Evolutionary conservation across 1,284 basidiomycete species (phyloP), one percentile per base, ranked within the genome.

Genomic region (Rhodotorula sp.): DNA sequence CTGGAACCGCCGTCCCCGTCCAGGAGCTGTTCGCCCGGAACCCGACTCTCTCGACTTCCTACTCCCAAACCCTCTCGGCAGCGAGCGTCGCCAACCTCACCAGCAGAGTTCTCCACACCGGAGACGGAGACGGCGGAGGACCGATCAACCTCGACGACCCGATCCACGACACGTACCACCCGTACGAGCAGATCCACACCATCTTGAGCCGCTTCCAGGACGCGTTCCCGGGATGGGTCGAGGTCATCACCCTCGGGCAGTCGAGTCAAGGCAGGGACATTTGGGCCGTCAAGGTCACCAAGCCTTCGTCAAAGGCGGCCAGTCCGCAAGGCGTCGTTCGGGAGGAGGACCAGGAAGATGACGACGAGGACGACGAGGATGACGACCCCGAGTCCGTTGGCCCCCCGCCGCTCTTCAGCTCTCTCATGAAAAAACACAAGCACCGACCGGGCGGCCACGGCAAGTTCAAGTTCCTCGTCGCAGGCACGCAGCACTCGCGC

Each of bases 401-500:
- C 10, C 51, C 51, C 5, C n/a, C 29, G 47, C 34, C 47, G 31
- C 29, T 65, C 43, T 54, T 61, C 29, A 15, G 47, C 47, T 7
- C 49, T 1, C n/a, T 21, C 15, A 16, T 39, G 15, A 66, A 66
- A 52, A 59, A 60, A 15, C 62, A 64, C 65, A 71, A 66, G 62
- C 68, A 68, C 58, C 62, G 64, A 58, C 57, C 26, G 16, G 23
- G 39, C 12, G 23, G 39, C 12, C 48, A 56, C 31, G 58, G 62
- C 26, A 71, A 75, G 43, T 58, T 68, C 62, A 82, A 88, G 21
- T 86, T 92, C 76, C 86, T 92, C n/a, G 83, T 92, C 58, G 83
- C 87, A 10, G 89, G 89, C 15, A 89, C 90, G 0, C 90, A 91
- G 78, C 91, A 93, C 80, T 90, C 90, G 31, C 85, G 91, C 57